phyloP scores from a whole-genome alignment of 2,329 filamentous ascomycete genomes.

The Sphaerulina populicola region DNA sequence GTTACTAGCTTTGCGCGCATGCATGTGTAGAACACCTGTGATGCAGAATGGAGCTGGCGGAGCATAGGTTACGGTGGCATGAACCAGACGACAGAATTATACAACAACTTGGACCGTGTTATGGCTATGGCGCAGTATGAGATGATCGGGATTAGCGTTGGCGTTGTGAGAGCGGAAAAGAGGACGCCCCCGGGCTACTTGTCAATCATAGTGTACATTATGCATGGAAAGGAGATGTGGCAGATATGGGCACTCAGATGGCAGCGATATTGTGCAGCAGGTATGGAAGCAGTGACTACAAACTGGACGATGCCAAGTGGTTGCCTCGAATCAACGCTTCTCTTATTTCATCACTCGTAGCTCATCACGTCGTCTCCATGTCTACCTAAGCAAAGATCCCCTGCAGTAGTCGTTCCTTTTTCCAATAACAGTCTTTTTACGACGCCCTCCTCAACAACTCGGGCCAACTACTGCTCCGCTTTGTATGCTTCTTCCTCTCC shows the following conservation, averaged over 20 bases:
- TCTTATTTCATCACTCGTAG: neutral
- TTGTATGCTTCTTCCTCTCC: slow-evolving; percentile 15
- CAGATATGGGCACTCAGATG: neutral
- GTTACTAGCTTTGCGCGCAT: slow-evolving; percentile 32
- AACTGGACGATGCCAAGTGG: neutral
- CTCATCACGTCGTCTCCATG: neutral
- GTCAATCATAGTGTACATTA: slow-evolving; percentile 17
- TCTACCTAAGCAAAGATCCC: no score
- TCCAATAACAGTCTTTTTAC: neutral
- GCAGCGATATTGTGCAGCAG: slow-evolving; percentile 2
- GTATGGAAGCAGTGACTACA: neutral
- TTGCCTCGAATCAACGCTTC: neutral
- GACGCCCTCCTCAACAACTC: neutral
- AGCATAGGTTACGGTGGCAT: slow-evolving; percentile 29
- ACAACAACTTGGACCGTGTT: slow-evolving; percentile 9
- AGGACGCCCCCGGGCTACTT: slow-evolving; percentile 8
- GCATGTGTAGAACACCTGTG: slow-evolving; percentile 33
- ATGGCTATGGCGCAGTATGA: slow-evolving; percentile 10
- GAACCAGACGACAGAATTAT: slow-evolving; percentile 16
- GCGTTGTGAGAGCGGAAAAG: slow-evolving; percentile 10
- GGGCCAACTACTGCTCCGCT: neutral
- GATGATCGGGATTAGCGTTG: slow-evolving; percentile 15
- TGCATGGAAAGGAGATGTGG: neutral
- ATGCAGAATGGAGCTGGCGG: slow-evolving; percentile 26
- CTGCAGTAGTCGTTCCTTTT: no score